Conservation (phyloP, 1,139 yeast species). For the Komagataea norvegica region DNA sequence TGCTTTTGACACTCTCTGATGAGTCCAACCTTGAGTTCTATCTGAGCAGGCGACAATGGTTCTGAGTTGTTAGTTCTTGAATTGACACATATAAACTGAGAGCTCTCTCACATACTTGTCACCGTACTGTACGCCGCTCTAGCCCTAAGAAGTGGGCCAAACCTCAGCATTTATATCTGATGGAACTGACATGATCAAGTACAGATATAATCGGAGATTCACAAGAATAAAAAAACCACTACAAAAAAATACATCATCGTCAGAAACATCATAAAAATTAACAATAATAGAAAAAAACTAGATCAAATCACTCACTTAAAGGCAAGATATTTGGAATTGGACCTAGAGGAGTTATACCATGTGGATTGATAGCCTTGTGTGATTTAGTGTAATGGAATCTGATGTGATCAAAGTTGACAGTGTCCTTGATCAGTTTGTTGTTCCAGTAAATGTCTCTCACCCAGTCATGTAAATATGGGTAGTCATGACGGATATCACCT, state of each 20-base stretch:
- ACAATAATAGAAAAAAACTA: not conserved
- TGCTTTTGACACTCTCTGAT: constrained; percentile 41
- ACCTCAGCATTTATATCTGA: no score
- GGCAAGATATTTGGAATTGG: constrained; percentile 74
- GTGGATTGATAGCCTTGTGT: constrained; percentile 76
- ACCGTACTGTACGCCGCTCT: no score
- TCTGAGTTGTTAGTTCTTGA: not conserved
- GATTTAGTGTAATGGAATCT: constrained; percentile 84
- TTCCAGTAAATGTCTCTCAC: constrained; percentile 83
- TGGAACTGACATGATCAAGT: no score
- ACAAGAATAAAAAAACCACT: no score
- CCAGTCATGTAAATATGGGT: constrained; percentile 78
- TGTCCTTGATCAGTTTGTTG: constrained; percentile 64
- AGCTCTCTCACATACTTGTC: no score
- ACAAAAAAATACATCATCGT: no score
- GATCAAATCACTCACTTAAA: constrained; percentile 13
- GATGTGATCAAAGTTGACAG: constrained; percentile 86
- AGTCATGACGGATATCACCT: constrained; percentile 74
- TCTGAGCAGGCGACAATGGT: constrained; percentile 17
- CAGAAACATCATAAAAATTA: no score
- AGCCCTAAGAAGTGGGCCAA: no score
- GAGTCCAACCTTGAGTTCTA: constrained; percentile 41
- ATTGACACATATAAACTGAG: not conserved
- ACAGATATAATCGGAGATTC: no score
- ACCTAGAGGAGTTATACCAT: constrained; percentile 82